A percentile compares a stretch with the other conserved stretches of the same genome.
Evolutionary conservation across 1,284 basidiomycete genomes (phyloP).

Genomic region (Ceratobasidium sp.): DNA sequence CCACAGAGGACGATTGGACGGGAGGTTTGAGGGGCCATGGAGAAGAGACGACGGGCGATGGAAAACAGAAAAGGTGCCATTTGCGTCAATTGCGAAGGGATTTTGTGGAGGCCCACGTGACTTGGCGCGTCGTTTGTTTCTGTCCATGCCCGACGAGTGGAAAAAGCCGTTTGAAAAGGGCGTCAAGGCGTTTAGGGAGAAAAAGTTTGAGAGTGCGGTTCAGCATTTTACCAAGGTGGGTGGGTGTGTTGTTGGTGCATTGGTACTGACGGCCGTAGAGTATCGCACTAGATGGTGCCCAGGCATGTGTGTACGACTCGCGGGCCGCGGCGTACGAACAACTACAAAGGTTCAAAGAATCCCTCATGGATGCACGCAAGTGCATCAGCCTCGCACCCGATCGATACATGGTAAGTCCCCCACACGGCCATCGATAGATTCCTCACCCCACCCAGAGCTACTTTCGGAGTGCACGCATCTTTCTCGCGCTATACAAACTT

Average conservation of each 20-base stretch:
- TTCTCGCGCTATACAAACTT: constrained; percentile 49
- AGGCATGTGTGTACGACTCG: constrained; percentile 68
- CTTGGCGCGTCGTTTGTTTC: neutral
- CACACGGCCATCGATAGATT: constrained; percentile 35
- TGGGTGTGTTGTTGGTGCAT: neutral
- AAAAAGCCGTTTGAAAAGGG: constrained; percentile 55
- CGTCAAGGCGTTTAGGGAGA: constrained; percentile 52
- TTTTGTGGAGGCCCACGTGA: neutral
- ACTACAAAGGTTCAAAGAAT: constrained; percentile 62
- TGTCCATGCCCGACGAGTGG: constrained; percentile 47
- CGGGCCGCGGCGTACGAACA: constrained; percentile 70
- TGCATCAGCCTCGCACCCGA: constrained; percentile 68
- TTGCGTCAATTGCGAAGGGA: neutral
- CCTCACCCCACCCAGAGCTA: constrained; percentile 50
- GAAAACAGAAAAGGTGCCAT: neutral
- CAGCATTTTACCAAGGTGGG: constrained; percentile 54
- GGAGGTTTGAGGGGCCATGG: neutral
- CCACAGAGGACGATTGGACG: constrained; percentile 79
- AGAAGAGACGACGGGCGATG: neutral
- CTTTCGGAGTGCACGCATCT: constrained; percentile 52
- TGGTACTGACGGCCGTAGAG: no score
- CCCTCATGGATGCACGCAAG: constrained; percentile 66
- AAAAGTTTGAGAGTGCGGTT: constrained; percentile 54
- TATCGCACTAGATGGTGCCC: constrained; percentile 53
- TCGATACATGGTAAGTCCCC: constrained; percentile 61